A percentile compares a stretch with the other conserved stretches of the same genome.
Conservation (phyloP, 164 flowering plant species). For the Stephania yunnanensis region DNA sequence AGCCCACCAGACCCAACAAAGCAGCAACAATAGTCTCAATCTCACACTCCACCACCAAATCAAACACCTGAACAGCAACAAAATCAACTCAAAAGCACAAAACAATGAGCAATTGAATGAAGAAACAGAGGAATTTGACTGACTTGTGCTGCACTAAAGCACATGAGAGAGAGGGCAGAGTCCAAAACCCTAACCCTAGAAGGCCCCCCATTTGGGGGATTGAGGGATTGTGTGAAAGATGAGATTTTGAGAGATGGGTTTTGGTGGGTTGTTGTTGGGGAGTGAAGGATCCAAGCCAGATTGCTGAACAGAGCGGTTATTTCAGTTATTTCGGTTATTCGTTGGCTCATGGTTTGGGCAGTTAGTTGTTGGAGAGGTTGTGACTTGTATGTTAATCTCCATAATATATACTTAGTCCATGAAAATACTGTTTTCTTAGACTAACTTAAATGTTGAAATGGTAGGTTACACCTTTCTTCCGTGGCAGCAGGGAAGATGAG, state of each 20-base stretch:
- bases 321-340: conserved; percentile 27
- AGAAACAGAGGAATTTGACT: not conserved
- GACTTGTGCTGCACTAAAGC: conserved; percentile 59
- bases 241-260: conserved; percentile 28
- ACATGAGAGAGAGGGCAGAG: conserved; percentile 61
- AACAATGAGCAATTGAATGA: not conserved
- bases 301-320: conserved; percentile 38
- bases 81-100: not conserved
- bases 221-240: conserved; percentile 44
- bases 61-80: conserved; percentile 35
- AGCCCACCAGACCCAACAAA: conserved; percentile 44
- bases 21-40: conserved; percentile 42
- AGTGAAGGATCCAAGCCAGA: conserved; percentile 40
- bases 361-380: not conserved
- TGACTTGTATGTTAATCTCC: too few species aligned
- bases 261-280: conserved; percentile 1
- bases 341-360: not conserved
- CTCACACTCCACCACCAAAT: conserved; percentile 26
- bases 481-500: too few species aligned
- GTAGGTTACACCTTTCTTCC: too few species aligned
- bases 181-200: conserved; percentile 57
- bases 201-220: conserved; percentile 19
- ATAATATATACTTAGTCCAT: too few species aligned
- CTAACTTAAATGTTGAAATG: too few species aligned
- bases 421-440: too few species aligned